phyloP scores from a whole-genome alignment of 2,329 filamentous ascomycete genomes.

The Aspergillus fijiensis region DNA sequence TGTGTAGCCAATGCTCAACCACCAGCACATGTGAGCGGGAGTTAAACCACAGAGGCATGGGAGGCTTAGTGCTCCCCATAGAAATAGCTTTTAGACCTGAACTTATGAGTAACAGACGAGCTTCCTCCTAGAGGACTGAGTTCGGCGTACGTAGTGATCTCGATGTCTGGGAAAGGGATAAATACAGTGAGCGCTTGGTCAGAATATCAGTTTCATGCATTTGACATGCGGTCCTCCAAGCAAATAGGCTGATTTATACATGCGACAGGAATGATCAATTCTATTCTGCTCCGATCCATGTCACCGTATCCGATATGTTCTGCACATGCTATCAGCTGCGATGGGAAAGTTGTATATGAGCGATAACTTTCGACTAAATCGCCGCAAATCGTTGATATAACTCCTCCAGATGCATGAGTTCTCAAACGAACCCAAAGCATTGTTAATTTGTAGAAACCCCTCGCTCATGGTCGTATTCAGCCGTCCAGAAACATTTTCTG shows the following conservation, averaged over 20 bases:
- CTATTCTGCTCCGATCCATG: too few species aligned
- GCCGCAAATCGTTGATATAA: not conserved
- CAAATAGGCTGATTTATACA: too few species aligned
- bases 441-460: not conserved
- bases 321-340: not conserved
- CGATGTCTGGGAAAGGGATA: not conserved
- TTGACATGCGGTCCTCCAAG: too few species aligned
- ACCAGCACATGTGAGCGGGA: not conserved
- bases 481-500: not conserved
- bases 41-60: not conserved
- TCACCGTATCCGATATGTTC: too few species aligned
- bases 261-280: too few species aligned
- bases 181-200: too few species aligned
- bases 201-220: too few species aligned
- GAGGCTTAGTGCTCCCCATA: not conserved
- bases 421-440: not conserved
- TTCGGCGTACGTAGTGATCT: not conserved
- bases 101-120: not conserved
- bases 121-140: not conserved
- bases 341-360: not conserved
- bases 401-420: not conserved
- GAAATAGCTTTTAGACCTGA: not conserved
- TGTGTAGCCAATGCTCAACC: not conserved
- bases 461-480: not conserved
- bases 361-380: not conserved